Conservation (phyloP, 495 filamentous ascomycete genomes). For the Elasticomyces elasticus region DNA sequence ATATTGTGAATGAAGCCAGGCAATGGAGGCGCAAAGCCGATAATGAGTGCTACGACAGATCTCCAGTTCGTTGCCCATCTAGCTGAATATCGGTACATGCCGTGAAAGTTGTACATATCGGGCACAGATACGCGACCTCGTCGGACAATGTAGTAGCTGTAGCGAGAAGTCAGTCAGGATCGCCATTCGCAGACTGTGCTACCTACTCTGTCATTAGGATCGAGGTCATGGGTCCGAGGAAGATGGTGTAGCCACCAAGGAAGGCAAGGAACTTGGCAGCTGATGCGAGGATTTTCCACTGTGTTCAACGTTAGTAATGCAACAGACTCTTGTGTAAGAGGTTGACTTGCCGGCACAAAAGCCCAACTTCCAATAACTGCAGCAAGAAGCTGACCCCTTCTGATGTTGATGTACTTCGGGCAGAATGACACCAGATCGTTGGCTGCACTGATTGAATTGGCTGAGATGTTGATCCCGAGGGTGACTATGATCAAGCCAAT, state of each 20-base stretch:
- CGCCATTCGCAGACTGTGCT: no score
- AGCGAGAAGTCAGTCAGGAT: no score
- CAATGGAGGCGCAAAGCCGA: conserved; percentile 51
- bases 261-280: conserved; percentile 52
- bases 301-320: conserved; percentile 32
- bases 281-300: conserved; percentile 53
- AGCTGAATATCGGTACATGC: conserved; percentile 44
- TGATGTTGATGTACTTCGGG: conserved; percentile 52
- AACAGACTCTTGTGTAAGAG: neutral
- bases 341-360: conserved; percentile 19
- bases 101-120: conserved; percentile 44
- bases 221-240: conserved; percentile 57
- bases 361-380: conserved; percentile 48
- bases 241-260: conserved; percentile 47
- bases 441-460: conserved; percentile 56
- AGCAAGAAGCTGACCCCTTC: conserved; percentile 50
- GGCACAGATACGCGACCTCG: conserved; percentile 48
- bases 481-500: conserved; percentile 35
- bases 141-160: conserved; percentile 36
- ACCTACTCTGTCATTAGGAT: conserved; percentile 61
- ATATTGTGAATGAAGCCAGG: conserved; percentile 48
- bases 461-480: conserved; percentile 45
- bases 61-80: conserved; percentile 54
- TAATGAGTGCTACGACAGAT: conserved; percentile 52
- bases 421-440: conserved; percentile 53